Evolutionary conservation across 2,329 filamentous ascomycete species (phyloP), one percentile per base, ranked within the genome.

Genomic region (Nigrospora oryzae): DNA sequence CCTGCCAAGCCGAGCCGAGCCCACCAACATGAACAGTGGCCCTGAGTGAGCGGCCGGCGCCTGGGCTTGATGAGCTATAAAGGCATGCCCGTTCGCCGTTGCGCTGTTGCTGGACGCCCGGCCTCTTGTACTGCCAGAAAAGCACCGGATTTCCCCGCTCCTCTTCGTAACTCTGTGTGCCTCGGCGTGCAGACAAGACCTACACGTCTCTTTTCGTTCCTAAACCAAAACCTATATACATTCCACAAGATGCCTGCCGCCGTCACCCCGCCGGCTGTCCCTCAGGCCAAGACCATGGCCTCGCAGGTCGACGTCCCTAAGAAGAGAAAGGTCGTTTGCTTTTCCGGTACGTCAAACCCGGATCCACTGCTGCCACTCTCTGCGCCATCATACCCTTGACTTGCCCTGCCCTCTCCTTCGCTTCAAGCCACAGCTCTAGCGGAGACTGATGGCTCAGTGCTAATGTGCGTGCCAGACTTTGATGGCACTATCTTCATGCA

Each of bases 401-500:
- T 38, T 12, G 5, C 3, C n/a, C n/a, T n/a, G n/a, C n/a, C n/a
- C n/a, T n/a, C 17, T 17, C 4, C 23, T 28, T 28, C 5, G 23
- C 23, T 7, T 10, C 5, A 7, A 28, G 10, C 23, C 23, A 28
- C 23, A 6, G 23, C 23, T 28, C 23, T 7, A 2, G 23, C 23
- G 5, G 10, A 28, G 23, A 7, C 8, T 7, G 23, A 28, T 10
- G 23, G 23, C 23, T 10, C 23, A 28, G 23, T 36, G 42, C 51
- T 56, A 47, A 59, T 44, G 50, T 6, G 1, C 8, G 28, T 32
- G 40, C 30, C 47, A 83, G 80, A 85, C 61, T 85, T 86, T 53
- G 81, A 85, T 59, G 81, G 81, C 50, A 85, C 81, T 4, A 86
- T 86, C 50, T 84, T 83, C 68, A 81, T 82, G 72, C 79, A 84